Evolutionary conservation across 306 rosid species (phyloP), one percentile per base, ranked within the genome.

Genomic region (Trifolium subterraneum): DNA sequence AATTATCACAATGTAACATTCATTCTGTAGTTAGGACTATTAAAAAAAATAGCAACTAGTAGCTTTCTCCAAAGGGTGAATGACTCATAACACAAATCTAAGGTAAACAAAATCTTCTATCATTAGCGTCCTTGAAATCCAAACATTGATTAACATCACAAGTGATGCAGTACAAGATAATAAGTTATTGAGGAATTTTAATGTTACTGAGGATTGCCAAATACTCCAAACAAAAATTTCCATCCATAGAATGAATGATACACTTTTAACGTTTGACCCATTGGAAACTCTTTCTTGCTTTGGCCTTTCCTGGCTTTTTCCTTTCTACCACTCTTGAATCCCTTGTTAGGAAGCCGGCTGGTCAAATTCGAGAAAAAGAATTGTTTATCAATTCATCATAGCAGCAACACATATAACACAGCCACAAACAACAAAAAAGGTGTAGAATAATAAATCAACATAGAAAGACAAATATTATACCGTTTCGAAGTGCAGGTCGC

Each of bases 281-380:
- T 82, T 94, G 99, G 92, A 83, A 91, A 84, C 97, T 92, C 84
- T 88, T 94, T 74, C 99, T 90, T 86, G 99, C 99, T 86, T 90
- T 92, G 19, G 99, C 99, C 64, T 90, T 92, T 74, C 97, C 99
- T 0, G 99, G 97, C 67, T 94, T 94, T 75, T 94, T 94, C 93
- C 99, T 88, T 85, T 94, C 99, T 23, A 94, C 99, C 68, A 86
- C 96, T 42, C 97, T 84, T 14, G 97, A 39, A 55, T 94, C 97
- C 82, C 99, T 89, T 10, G 99, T 94, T 85, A 94, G 78, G 93
- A 94, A 92, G 77, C 96, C 99, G 68, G 78, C 99, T 94, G 90
- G 27, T 74, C 74, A 76, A 61, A 77, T 64, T 76, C 72, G 73
- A 68, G 19, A 69, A 62, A 5, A 63, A 36, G 9, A 22, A 72